Conservation (phyloP, 805 yeast genomes). For the Saccharomycopsis fodiens region DNA sequence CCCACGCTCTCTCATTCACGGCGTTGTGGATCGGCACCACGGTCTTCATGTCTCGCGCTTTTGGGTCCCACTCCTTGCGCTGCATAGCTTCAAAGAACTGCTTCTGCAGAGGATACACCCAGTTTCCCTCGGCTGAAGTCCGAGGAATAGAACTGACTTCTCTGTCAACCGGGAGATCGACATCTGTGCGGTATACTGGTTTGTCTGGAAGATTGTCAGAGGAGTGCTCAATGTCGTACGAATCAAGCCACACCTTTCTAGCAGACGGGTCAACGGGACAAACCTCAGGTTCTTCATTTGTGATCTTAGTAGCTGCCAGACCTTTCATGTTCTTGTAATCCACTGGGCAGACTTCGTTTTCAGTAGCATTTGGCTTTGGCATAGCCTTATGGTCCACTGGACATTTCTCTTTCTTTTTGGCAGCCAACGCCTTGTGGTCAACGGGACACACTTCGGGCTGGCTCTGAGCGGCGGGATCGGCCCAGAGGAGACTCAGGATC, state of each 20-base stretch:
- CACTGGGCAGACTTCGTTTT: no score
- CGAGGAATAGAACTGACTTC: conserved; percentile 80
- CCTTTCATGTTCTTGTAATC: conserved; percentile 32
- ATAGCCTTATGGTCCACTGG: no score
- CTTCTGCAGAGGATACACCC: conserved; percentile 95
- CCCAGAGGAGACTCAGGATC: conserved; percentile 11
- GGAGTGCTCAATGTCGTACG: conserved; percentile 34
- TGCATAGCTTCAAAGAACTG: conserved; percentile 94
- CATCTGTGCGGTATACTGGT: conserved; percentile 30
- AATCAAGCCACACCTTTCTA: conserved; percentile 48
- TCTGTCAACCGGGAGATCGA: conserved; percentile 58
- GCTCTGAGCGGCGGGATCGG: not conserved
- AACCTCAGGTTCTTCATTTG: conserved; percentile 26
- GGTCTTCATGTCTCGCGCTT: conserved; percentile 73
- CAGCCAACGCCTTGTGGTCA: conserved; percentile 26
- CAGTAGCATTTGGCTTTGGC: no score
- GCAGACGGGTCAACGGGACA: conserved; percentile 71
- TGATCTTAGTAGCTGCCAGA: not conserved
- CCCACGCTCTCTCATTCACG: conserved; percentile 92
- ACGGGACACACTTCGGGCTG: not conserved
- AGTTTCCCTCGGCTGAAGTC: conserved; percentile 49
- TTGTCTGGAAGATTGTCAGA: conserved; percentile 35
- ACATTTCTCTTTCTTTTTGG: no score
- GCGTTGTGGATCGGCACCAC: conserved; percentile 92
- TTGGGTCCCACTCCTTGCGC: conserved; percentile 82